These are phyloP conservation scores for Toxicodendron radicans DNA, from an alignment of 345 rosid species.

Conservation along the genomic window DNA sequence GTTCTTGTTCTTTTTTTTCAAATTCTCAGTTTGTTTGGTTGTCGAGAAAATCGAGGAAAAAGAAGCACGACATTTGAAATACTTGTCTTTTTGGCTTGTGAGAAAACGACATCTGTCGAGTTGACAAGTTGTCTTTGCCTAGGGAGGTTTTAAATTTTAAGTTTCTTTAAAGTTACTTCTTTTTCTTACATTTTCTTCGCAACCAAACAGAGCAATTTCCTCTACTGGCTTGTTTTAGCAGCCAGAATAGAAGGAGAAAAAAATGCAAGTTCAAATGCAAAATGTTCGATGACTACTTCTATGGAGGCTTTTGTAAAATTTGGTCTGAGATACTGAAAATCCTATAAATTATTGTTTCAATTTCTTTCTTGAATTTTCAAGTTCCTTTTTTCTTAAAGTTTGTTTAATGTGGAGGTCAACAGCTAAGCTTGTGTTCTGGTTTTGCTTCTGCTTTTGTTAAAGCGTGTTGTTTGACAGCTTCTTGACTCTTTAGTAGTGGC, in stretches of 20 bases:
- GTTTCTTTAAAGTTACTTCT: neutral
- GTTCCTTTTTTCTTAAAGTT: neutral
- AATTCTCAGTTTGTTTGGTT: slow-evolving; percentile 21
- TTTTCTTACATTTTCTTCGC: slow-evolving; percentile 17
- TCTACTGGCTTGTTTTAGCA: neutral
- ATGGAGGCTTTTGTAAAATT: neutral
- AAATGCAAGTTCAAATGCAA: neutral
- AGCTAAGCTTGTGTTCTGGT: neutral
- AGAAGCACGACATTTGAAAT: neutral
- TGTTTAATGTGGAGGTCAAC: slow-evolving; percentile 16
- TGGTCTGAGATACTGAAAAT: neutral
- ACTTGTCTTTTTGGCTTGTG: neutral
- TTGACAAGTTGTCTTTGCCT: slow-evolving; percentile 9
- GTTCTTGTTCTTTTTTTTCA: neutral
- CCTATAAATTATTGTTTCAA: neutral
- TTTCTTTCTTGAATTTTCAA: neutral
- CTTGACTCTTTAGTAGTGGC: slow-evolving; percentile 36
- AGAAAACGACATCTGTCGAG: neutral
- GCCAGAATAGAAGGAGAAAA: neutral
- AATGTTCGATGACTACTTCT: neutral
- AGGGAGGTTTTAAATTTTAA: neutral
- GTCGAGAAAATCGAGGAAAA: slow-evolving; percentile 21
- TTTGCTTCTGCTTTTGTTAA: slow-evolving; percentile 39
- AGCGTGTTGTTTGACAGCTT: slow-evolving; percentile 31
- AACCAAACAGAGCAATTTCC: slow-evolving; percentile 17